These are phyloP conservation scores for Aspergillus novoparasiticus DNA, from an alignment of 2,329 filamentous ascomycete species.

Conservation along the genomic window DNA sequence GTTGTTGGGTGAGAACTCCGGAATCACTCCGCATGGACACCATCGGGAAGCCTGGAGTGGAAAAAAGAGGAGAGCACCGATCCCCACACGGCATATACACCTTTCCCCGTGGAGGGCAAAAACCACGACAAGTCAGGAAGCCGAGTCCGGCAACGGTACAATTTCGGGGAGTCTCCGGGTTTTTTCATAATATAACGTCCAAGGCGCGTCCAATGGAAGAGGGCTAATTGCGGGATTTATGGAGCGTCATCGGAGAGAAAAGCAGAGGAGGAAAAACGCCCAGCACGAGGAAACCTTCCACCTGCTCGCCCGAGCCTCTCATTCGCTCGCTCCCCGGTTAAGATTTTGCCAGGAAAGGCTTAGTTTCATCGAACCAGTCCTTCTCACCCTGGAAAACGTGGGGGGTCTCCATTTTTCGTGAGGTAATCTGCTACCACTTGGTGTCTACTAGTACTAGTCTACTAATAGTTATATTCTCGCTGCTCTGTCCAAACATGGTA, in stretches of 20 bases:
- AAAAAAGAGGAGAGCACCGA: not conserved
- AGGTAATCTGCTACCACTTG: no score
- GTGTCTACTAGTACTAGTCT: no score
- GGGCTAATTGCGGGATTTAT: not conserved
- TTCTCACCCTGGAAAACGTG: not conserved
- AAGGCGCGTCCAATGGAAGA: not conserved
- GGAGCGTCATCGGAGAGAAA: not conserved
- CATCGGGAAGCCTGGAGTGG: not conserved
- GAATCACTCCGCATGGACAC: not conserved
- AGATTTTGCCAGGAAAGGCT: not conserved
- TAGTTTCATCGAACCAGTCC: not conserved
- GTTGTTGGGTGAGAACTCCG: not conserved
- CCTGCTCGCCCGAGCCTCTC: not conserved
- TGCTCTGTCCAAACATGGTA: no score
- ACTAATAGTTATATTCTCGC: no score
- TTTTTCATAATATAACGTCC: not conserved
- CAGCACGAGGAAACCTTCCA: not conserved
- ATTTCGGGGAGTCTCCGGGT: slow-evolving; percentile 15
- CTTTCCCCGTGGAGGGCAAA: slow-evolving; percentile 12
- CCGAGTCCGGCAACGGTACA: slow-evolving; percentile 10
- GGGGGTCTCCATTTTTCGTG: not conserved
- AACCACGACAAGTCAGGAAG: not conserved
- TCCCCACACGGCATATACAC: slow-evolving; percentile 2
- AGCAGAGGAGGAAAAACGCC: not conserved
- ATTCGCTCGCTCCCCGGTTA: not conserved